phyloP scores from a whole-genome alignment of 2,329 filamentous ascomycete genomes.

The Exophiala calicioides region DNA sequence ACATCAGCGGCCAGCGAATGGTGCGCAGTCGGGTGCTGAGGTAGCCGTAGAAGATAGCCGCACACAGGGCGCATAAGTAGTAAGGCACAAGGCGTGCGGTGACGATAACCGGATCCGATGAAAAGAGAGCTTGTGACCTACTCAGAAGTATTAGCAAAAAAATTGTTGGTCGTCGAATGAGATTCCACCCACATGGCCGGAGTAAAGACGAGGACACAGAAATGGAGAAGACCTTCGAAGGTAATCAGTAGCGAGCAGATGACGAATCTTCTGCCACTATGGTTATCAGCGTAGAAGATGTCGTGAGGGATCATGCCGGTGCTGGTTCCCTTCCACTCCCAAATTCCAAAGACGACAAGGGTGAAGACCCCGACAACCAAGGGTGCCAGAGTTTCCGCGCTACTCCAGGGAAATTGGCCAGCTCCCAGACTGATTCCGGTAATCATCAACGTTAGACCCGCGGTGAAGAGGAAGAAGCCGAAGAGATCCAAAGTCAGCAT shows the following conservation, averaged over 20 bases:
- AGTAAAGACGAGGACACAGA: too few relatives aligned
- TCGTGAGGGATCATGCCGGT: conserved; percentile 18
- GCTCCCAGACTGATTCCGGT: conserved; percentile 14
- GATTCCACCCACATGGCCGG: too few relatives aligned
- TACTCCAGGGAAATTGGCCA: conserved; percentile 11
- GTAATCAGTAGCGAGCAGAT: conserved; percentile 14
- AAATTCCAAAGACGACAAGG: conserved; percentile 12
- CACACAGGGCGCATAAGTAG: conserved; percentile 10
- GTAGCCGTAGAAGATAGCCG: conserved; percentile 14
- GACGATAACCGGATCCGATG: conserved; percentile 18
- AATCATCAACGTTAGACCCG: conserved; percentile 13
- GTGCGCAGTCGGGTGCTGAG: conserved; percentile 14
- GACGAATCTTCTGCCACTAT: conserved; percentile 12
- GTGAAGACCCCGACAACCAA: conserved; percentile 9
- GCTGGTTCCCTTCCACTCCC: conserved; percentile 21
- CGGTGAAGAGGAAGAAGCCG: conserved; percentile 8
- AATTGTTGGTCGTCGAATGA: too few relatives aligned
- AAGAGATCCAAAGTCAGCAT: conserved; percentile 9
- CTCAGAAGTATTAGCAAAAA: too few relatives aligned
- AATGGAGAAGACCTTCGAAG: too few relatives aligned
- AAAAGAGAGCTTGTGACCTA: too few relatives aligned
- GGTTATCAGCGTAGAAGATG: conserved; percentile 12
- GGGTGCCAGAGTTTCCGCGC: conserved; percentile 4
- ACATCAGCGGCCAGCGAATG: conserved; percentile 16
- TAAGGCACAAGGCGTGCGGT: conserved; percentile 9